Evolutionary conservation across 2,329 filamentous ascomycete genomes (phyloP).

Genomic region (Curvularia spicifera): DNA sequence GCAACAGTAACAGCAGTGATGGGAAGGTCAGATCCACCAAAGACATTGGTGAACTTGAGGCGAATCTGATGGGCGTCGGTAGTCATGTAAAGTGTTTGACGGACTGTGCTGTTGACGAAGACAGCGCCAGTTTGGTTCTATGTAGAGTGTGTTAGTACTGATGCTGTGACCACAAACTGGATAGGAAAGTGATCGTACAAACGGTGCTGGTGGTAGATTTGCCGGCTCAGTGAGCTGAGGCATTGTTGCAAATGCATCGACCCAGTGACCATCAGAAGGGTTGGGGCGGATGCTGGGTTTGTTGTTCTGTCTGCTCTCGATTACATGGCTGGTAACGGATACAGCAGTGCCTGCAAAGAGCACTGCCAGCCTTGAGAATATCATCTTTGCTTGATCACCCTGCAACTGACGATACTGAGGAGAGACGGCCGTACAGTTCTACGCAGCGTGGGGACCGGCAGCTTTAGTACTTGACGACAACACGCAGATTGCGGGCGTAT

Average conservation of each 20-base stretch:
- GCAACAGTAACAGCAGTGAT: constrained; percentile 66
- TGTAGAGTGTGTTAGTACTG: background rate
- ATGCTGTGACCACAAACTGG: background rate
- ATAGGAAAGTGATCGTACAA: constrained; percentile 38
- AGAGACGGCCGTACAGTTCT: background rate
- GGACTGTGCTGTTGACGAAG: constrained; percentile 68
- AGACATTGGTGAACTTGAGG: constrained; percentile 69
- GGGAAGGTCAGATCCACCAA: constrained; percentile 65
- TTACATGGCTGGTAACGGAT: constrained; percentile 16
- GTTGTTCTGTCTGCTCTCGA: background rate
- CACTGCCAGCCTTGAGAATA: constrained; percentile 21
- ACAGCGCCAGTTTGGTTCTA: constrained; percentile 62
- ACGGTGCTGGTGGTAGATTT: constrained; percentile 67
- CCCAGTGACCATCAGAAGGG: constrained; percentile 58
- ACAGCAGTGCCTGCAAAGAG: constrained; percentile 22
- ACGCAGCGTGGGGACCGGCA: constrained; percentile 6
- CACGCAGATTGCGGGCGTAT: constrained; percentile 26
- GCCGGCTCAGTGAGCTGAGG: constrained; percentile 67
- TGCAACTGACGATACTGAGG: background rate
- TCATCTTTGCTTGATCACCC: constrained; percentile 18
- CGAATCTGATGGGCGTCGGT: constrained; percentile 64
- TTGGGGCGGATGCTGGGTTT: constrained; percentile 26
- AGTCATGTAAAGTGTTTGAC: constrained; percentile 69
- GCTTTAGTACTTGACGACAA: constrained; percentile 22
- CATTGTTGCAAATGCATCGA: constrained; percentile 70